Evolutionary conservation across 73 alveolate genomes (phyloP).

Genomic region (Blepharisma stoltei): DNA sequence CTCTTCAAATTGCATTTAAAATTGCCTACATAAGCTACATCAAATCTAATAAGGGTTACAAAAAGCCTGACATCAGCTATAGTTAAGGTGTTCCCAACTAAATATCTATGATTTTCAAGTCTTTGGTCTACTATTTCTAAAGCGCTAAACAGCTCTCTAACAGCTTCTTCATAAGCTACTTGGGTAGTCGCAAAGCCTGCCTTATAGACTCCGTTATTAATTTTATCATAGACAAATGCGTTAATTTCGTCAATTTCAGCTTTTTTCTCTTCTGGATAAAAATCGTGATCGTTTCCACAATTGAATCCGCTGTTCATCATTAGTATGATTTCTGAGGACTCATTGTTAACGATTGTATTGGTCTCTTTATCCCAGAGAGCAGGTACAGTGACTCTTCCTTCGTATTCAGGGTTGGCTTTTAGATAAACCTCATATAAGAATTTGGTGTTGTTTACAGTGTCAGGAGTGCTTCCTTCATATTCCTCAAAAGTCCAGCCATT

Average conservation of each 20-base stretch:
- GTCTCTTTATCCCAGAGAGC: conserved; percentile 51
- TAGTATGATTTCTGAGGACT: conserved; percentile 34
- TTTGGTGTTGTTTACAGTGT: conserved; percentile 2
- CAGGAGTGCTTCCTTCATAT: conserved; percentile 36
- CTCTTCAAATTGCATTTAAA: conserved; percentile 56
- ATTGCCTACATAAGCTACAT: conserved; percentile 54
- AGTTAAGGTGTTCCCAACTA: conserved; percentile 29
- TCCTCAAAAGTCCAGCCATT: conserved; percentile 22
- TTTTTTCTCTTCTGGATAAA: conserved; percentile 36
- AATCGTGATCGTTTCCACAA: background rate
- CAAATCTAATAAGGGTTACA: conserved; percentile 54
- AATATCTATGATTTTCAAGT: conserved; percentile 31
- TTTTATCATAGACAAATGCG: conserved; percentile 51
- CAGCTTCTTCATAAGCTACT: conserved; percentile 53
- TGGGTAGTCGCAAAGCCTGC: conserved; percentile 57
- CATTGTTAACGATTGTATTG: conserved; percentile 42
- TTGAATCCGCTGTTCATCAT: conserved; percentile 36
- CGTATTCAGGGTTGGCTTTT: conserved; percentile 6
- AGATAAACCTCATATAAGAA: conserved; percentile 23
- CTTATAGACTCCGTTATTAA: conserved; percentile 55
- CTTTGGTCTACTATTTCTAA: conserved; percentile 43
- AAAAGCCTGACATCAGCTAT: conserved; percentile 37
- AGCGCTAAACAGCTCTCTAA: conserved; percentile 34
- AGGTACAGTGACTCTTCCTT: conserved; percentile 42
- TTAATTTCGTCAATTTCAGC: conserved; percentile 35